Evolutionary conservation across 345 rosid species (phyloP).

Genomic region (Boechera retrofracta): DNA sequence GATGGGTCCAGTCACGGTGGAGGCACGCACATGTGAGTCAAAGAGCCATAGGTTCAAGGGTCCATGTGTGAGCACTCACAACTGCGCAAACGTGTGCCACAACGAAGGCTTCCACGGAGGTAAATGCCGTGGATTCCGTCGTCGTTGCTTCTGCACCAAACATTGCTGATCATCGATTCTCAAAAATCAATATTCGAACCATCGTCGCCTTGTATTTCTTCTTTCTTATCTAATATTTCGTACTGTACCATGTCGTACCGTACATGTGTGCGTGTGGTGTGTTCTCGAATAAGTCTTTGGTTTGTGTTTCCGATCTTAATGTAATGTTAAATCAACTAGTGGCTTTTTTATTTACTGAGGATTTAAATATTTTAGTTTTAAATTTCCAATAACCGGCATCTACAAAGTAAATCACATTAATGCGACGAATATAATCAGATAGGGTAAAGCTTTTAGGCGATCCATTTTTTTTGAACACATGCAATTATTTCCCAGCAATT

Average conservation of each 20-base stretch:
- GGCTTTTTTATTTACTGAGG: background rate
- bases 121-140: conserved; percentile 53
- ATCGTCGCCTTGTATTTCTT: conserved; percentile 8
- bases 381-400: background rate
- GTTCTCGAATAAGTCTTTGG: conserved; percentile 34
- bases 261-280: conserved; percentile 24
- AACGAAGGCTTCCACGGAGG: conserved; percentile 57
- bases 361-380: background rate
- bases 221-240: conserved; percentile 1
- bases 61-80: conserved; percentile 37
- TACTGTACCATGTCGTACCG: conserved; percentile 37
- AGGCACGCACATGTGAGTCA: conserved; percentile 52
- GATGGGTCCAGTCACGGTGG: conserved; percentile 44
- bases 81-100: conserved; percentile 54
- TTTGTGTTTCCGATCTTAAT: conserved; percentile 23
- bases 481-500: too few relatives aligned
- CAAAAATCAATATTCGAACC: conserved; percentile 1
- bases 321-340: conserved; percentile 26
- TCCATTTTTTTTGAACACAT: too few relatives aligned
- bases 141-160: conserved; percentile 60
- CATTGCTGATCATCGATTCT: conserved; percentile 43
- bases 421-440: background rate
- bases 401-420: background rate
- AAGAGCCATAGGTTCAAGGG: conserved; percentile 57
- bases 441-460: too few relatives aligned